These are phyloP conservation scores for Plectosphaerella cucumerina DNA, from an alignment of 2,329 filamentous ascomycete genomes.

Conservation along the genomic window DNA sequence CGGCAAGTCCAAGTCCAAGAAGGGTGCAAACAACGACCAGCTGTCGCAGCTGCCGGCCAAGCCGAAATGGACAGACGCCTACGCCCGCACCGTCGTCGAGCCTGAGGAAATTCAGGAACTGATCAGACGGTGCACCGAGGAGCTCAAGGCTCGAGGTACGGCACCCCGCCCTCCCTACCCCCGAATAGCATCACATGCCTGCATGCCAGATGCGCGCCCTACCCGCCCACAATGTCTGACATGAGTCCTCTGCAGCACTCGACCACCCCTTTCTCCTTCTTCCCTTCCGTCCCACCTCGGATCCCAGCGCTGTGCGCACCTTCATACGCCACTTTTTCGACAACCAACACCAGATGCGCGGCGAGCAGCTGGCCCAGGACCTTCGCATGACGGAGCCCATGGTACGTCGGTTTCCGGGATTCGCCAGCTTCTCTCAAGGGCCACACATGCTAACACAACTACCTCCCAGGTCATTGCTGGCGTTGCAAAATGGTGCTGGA, in stretches of 20 bases:
- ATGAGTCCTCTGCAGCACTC: conserved; percentile 53
- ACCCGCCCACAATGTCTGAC: conserved; percentile 62
- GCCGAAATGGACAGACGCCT: conserved; percentile 84
- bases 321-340: conserved; percentile 94
- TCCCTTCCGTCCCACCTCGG: conserved; percentile 88
- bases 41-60: conserved; percentile 56
- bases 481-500: conserved; percentile 98
- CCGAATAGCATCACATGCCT: conserved; percentile 7
- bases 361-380: conserved; percentile 75
- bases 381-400: conserved; percentile 89
- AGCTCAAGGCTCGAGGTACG: conserved; percentile 92
- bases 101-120: conserved; percentile 90
- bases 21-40: conserved; percentile 51
- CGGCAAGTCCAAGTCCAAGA: conserved; percentile 57
- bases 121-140: conserved; percentile 76
- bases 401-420: conserved; percentile 51
- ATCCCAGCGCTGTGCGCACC: conserved; percentile 85
- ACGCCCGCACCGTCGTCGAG: conserved; percentile 74
- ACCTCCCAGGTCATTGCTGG: conserved; percentile 74
- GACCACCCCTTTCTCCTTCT: conserved; percentile 90
- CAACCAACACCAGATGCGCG: conserved; percentile 57
- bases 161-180: conserved; percentile 15
- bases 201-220: conserved; percentile 81
- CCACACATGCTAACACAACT: conserved; percentile 11
- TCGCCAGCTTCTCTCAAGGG: conserved; percentile 5